Evolutionary conservation across 192 early-diverging fungal species (phyloP).

Genomic region (Umbelopsis ramanniana): DNA sequence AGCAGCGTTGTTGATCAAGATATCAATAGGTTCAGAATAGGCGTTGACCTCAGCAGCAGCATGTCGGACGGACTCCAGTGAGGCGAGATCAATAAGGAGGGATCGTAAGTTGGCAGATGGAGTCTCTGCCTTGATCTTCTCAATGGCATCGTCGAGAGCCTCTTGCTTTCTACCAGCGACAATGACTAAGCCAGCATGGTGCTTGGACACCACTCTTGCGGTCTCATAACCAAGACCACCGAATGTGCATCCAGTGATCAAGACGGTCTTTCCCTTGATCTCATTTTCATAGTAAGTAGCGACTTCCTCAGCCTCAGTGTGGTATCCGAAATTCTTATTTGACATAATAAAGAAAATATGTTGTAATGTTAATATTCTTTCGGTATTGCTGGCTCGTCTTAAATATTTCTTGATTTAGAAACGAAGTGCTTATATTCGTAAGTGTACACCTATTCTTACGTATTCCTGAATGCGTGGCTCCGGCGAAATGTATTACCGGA

Average conservation of each 20-base stretch:
- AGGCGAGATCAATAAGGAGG: not conserved
- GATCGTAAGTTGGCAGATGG: not conserved
- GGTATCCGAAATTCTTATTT: not conserved
- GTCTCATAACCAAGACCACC: slow-evolving; percentile 20
- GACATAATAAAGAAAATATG: not conserved
- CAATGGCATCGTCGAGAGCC: slow-evolving; percentile 25
- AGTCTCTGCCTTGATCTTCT: not conserved
- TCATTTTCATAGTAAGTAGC: not conserved
- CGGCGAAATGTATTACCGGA: no score
- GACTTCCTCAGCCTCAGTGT: not conserved
- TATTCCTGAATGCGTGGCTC: no score
- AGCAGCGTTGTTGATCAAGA: slow-evolving; percentile 53
- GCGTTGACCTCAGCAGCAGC: slow-evolving; percentile 34
- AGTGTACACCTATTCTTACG: no score
- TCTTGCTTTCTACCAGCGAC: slow-evolving; percentile 19
- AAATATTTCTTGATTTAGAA: no score
- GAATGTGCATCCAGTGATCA: not conserved
- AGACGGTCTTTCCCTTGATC: slow-evolving; percentile 9
- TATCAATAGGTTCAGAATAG: slow-evolving; percentile 32
- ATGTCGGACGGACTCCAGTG: slow-evolving; percentile 20
- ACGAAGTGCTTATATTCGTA: no score
- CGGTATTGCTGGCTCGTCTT: no score
- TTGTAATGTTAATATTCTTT: no score
- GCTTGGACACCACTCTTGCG: slow-evolving; percentile 17
- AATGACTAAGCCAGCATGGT: slow-evolving; percentile 24